Percentiles rank a stretch among this genome's conserved stretches.
These are phyloP conservation scores for Citrus mangshanensis DNA, from an alignment of 345 rosid genomes.

Conservation along the genomic window DNA sequence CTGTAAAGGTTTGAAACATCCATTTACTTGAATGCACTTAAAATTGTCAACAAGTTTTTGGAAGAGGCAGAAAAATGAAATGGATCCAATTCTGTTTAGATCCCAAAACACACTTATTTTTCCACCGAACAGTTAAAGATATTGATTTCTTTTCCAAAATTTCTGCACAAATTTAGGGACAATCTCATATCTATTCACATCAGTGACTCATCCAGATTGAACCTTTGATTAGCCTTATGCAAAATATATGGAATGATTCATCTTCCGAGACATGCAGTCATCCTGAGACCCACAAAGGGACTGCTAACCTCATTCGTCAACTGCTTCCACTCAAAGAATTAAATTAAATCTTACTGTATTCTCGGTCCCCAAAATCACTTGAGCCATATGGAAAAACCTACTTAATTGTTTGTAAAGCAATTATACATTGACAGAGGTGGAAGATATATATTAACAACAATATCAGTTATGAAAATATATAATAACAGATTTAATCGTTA, in stretches of 20 bases:
- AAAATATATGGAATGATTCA: not conserved
- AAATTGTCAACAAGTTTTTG: not conserved
- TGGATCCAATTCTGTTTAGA: not conserved
- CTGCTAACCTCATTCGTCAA: not conserved
- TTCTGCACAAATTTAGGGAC: not conserved
- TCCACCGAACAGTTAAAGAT: not conserved
- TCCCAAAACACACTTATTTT: not conserved
- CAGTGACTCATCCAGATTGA: not conserved
- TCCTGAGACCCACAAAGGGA: not conserved
- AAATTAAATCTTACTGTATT: not conserved
- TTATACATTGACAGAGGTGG: not conserved
- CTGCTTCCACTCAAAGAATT: not conserved
- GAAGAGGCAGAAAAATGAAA: not conserved
- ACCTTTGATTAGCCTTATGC: not conserved
- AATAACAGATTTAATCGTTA: conserved; percentile 2
- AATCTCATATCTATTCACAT: not conserved
- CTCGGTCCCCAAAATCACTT: not conserved
- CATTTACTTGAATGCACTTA: not conserved
- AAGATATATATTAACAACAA: not conserved
- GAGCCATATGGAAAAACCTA: conserved; percentile 3
- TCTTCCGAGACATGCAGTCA: not conserved
- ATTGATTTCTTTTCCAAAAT: not conserved
- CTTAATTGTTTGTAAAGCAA: not conserved
- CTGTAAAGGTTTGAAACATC: not conserved
- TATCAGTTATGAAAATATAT: conserved; percentile 2